phyloP scores from a whole-genome alignment of 306 rosid species.

The Pyrus communis region DNA sequence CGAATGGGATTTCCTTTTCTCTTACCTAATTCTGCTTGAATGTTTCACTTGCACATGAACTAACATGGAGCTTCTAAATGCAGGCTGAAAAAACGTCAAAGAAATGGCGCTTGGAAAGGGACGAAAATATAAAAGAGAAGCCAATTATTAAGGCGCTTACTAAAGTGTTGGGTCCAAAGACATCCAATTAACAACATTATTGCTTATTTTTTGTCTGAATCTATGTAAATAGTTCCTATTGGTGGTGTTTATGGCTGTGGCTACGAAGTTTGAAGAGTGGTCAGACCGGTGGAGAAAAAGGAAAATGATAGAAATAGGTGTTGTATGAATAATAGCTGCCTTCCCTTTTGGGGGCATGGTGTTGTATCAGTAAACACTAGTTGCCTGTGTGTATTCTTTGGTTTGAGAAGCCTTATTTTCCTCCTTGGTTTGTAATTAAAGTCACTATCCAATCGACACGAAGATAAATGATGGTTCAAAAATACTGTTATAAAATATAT shows the following conservation, averaged over 20 bases:
- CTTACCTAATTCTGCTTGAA: not conserved
- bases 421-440: not conserved
- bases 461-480: not conserved
- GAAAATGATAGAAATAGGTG: not conserved
- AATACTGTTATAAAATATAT: not conserved
- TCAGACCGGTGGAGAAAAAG: not conserved
- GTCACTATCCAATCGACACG: not conserved
- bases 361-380: not conserved
- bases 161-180: conserved; percentile 45
- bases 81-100: conserved; percentile 63
- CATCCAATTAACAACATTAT: conserved; percentile 26
- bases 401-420: not conserved
- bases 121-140: conserved; percentile 56
- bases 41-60: conserved; percentile 1
- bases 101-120: conserved; percentile 64
- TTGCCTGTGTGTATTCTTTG: not conserved
- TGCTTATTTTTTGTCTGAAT: not conserved
- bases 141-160: conserved; percentile 59
- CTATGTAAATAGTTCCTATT: not conserved
- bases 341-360: not conserved
- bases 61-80: conserved; percentile 22
- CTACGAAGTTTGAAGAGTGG: not conserved
- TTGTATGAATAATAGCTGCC: not conserved
- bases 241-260: not conserved
- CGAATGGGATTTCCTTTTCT: not conserved